Evolutionary conservation across 306 rosid species (phyloP).

Genomic region (Inga leiocalycina): DNA sequence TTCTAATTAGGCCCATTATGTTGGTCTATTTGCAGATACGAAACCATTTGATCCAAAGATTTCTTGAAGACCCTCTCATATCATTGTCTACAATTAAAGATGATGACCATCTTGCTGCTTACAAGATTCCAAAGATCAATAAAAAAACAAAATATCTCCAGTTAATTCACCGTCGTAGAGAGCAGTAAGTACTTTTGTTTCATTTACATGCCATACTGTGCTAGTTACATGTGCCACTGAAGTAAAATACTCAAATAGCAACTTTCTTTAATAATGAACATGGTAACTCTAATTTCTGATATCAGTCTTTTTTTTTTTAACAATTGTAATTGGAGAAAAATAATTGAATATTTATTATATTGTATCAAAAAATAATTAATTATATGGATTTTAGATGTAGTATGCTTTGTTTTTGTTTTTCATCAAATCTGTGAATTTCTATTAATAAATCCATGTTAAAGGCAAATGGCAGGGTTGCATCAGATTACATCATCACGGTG

Average conservation of each 20-base stretch:
- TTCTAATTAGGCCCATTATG: slow-evolving; percentile 27
- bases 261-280: slow-evolving; percentile 6
- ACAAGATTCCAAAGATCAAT: slow-evolving; percentile 70
- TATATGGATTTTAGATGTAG: not conserved
- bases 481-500: slow-evolving; percentile 1
- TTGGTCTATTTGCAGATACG: slow-evolving; percentile 56
- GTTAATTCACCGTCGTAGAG: slow-evolving; percentile 79
- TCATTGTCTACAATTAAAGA: slow-evolving; percentile 80
- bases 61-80: slow-evolving; percentile 81
- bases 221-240: slow-evolving; percentile 17
- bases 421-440: slow-evolving; percentile 6
- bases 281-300: not conserved
- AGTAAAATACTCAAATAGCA: not conserved
- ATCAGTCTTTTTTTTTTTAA: not conserved
- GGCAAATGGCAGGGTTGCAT: not conserved
- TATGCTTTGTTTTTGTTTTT: not conserved
- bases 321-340: slow-evolving; percentile 13
- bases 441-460: slow-evolving; percentile 4
- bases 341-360: not conserved
- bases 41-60: slow-evolving; percentile 78
- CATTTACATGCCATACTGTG: slow-evolving; percentile 1
- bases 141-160: slow-evolving; percentile 82
- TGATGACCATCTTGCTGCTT: slow-evolving; percentile 86
- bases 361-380: slow-evolving; percentile 14
- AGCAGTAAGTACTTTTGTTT: slow-evolving; percentile 62